These are phyloP conservation scores for Suillus americanus DNA, from an alignment of 768 basidiomycete species.

Conservation along the genomic window DNA sequence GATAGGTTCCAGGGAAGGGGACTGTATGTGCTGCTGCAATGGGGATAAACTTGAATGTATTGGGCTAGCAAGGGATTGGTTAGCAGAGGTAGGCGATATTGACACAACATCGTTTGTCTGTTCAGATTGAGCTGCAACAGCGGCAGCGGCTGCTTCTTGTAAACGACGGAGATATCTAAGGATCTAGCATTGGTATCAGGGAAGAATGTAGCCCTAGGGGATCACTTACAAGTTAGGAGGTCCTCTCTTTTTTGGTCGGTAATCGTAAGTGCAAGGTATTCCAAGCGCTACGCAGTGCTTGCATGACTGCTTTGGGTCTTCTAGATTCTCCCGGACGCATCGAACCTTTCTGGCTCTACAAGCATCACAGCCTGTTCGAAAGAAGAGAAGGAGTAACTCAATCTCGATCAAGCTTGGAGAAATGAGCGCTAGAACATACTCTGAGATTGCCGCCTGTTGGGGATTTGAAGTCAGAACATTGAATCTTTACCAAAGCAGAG, in stretches of 20 bases:
- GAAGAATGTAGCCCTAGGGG: not conserved
- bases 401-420: slow-evolving; percentile 18
- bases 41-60: slow-evolving; percentile 47
- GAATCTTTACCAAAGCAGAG: slow-evolving; percentile 21
- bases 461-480: slow-evolving; percentile 34
- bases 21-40: slow-evolving; percentile 18
- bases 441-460: slow-evolving; percentile 76
- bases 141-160: slow-evolving; percentile 69
- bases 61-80: slow-evolving; percentile 42
- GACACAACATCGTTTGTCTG: slow-evolving; percentile 36
- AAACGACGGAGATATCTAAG: slow-evolving; percentile 73
- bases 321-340: slow-evolving; percentile 77
- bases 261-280: slow-evolving; percentile 87
- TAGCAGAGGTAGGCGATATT: slow-evolving; percentile 47
- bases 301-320: slow-evolving; percentile 77
- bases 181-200: not conserved
- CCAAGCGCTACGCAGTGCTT: slow-evolving; percentile 84
- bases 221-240: slow-evolving; percentile 82
- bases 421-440: slow-evolving; percentile 47
- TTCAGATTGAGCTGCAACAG: slow-evolving; percentile 44
- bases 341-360: slow-evolving; percentile 86
- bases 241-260: slow-evolving; percentile 91
- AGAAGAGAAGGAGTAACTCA: slow-evolving; percentile 19
- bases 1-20: slow-evolving; percentile 54
- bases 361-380: slow-evolving; percentile 71